Base-by-base conservation (phyloP, 2,329 filamentous ascomycete species). In the Fusarium denticulatum region DNA sequence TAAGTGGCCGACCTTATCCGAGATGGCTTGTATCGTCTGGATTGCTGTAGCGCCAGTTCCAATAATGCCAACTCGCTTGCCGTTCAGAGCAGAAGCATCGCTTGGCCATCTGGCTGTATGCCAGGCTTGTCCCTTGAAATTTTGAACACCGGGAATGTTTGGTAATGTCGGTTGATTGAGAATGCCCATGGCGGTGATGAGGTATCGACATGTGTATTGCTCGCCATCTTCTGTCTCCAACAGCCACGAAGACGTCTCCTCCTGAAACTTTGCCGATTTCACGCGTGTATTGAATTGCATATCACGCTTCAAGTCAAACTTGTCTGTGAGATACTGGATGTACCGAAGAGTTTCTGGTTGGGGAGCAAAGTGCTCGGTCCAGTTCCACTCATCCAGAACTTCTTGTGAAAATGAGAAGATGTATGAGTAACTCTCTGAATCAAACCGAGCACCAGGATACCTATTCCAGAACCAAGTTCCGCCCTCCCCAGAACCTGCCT, bases 381-480 rank as follows among this genome's bases (percentile, higher is more conserved):
- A 85, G 49, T 82, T 72, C 81, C 84, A 86, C 56, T 84, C 83
- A 32, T 83, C 78, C 18, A 85, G 77, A 18, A 74, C 70, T 34
- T 77, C 83, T 69, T 85, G 79, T 6, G 52, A 68, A 18, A 69
- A 71, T 34, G 69, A 72, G 43, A 72, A 72, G 64, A 72, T 72
- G 45, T 72, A 72, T 22, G 70, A 68, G 7, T 68, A 72, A 4
- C 70, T 68, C 15, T 71, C 69, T 12, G 69, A 72, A 67, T 86
- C 78, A 67, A 85, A 87, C 9, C 80, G 71, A 0, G 84, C 81
- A 1, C 83, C 83, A 3, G 83, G 83, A 30, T 84, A 84, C 2
- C 80, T 72, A 52, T 83, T 84, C 72, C 82, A 84, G 61, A 80
- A 81, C 85, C 86, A 88, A 5, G 85, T 86, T 2, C 86, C 85